A percentile compares a stretch with the other conserved stretches of the same genome.
Evolutionary conservation across 2,329 filamentous ascomycete genomes (phyloP).

Genomic region (Monilinia fructigena): DNA sequence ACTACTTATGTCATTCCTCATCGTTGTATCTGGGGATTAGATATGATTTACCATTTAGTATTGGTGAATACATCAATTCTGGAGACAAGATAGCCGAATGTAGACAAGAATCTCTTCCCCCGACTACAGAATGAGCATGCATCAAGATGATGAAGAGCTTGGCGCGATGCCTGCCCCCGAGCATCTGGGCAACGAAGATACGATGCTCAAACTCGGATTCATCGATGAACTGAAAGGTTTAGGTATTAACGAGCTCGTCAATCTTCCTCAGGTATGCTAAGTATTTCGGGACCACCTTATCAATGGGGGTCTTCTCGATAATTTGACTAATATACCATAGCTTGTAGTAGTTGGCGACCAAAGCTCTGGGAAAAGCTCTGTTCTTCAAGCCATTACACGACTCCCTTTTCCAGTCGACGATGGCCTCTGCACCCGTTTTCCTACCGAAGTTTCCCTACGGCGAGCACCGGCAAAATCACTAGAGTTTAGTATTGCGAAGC

Average conservation of each 20-base stretch:
- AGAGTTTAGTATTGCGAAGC: neutral
- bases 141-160: neutral
- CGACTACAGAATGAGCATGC: neutral
- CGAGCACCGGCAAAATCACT: neutral
- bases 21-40: too few relatives aligned
- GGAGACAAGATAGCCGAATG: neutral
- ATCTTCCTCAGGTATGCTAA: conserved; percentile 28
- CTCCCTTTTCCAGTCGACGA: conserved; percentile 43
- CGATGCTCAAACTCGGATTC: conserved; percentile 22
- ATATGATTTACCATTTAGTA: too few relatives aligned
- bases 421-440: conserved; percentile 16
- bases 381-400: conserved; percentile 41
- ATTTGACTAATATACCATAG: conserved; percentile 17
- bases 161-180: neutral
- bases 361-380: conserved; percentile 42
- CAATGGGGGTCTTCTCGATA: fast-evolving
- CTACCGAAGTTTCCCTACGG: conserved; percentile 11
- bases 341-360: conserved; percentile 45
- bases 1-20: too few relatives aligned
- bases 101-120: neutral
- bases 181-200: conserved; percentile 8
- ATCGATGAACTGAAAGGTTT: conserved; percentile 30
- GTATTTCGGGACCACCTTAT: neutral
- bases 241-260: conserved; percentile 26
- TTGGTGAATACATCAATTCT: too few relatives aligned